These are phyloP conservation scores for Scheffersomyces lignicola DNA, from an alignment of 1,139 yeast genomes.

Conservation along the genomic window DNA sequence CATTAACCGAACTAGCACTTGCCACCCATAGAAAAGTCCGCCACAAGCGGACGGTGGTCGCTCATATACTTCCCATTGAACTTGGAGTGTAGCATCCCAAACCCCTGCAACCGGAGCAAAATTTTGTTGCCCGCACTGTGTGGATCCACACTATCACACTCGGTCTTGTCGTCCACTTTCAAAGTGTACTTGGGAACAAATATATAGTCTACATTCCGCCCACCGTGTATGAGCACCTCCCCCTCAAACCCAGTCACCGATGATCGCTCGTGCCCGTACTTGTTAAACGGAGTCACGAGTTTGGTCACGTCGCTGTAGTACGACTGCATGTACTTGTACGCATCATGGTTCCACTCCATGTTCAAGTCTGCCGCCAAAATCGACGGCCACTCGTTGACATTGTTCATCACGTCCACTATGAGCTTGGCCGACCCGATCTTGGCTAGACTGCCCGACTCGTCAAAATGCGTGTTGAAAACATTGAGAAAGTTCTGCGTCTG, in stretches of 20 bases:
- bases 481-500: conserved; percentile 31
- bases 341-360: conserved; percentile 51
- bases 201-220: conserved; percentile 50
- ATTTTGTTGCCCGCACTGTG: conserved; percentile 13
- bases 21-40: conserved; percentile 30
- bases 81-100: conserved; percentile 48
- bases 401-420: conserved; percentile 39
- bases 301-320: conserved; percentile 30
- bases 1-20: no score
- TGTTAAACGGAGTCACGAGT: conserved; percentile 24
- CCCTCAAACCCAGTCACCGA: conserved; percentile 55
- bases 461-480: conserved; percentile 59
- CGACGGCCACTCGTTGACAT: conserved; percentile 38
- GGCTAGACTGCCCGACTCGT: conserved; percentile 51
- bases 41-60: conserved; percentile 57
- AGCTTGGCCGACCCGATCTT: conserved; percentile 48
- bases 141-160: conserved; percentile 17
- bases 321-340: conserved; percentile 38
- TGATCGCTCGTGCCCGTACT: conserved; percentile 44
- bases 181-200: conserved; percentile 39
- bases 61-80: conserved; percentile 46
- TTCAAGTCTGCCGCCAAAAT: conserved; percentile 54
- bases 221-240: conserved; percentile 26
- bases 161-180: conserved; percentile 18
- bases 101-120: conserved; percentile 26